A percentile compares a stretch with the other conserved stretches of the same genome.
These are phyloP conservation scores for Flaveria floridana DNA, from an alignment of 140 eudicot genomes.

Conservation along the genomic window DNA sequence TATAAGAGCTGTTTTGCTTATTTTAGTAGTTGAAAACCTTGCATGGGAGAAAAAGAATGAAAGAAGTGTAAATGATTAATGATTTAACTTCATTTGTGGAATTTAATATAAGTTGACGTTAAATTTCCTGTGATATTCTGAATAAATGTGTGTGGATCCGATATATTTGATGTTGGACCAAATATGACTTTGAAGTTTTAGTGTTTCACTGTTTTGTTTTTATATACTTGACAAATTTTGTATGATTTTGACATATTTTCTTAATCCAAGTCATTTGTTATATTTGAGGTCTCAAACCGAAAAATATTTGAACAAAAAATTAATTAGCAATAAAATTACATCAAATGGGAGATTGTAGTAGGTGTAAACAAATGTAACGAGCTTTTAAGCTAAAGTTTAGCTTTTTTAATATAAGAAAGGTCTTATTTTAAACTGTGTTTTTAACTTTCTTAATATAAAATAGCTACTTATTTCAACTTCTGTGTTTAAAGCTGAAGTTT, in stretches of 20 bases:
- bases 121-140: slow-evolving; percentile 2
- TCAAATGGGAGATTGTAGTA: too few species aligned
- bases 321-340: too few species aligned
- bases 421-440: too few species aligned
- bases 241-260: background rate
- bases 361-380: too few species aligned
- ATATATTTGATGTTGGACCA: slow-evolving; percentile 8
- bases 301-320: too few species aligned
- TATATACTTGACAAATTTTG: background rate
- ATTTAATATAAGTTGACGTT: background rate
- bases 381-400: too few species aligned
- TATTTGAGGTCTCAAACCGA: too few species aligned
- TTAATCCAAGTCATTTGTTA: too few species aligned
- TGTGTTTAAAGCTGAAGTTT: too few species aligned
- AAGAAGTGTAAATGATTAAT: background rate
- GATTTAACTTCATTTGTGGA: slow-evolving; percentile 16
- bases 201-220: background rate
- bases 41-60: background rate
- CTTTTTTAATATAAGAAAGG: too few species aligned
- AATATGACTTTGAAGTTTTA: background rate
- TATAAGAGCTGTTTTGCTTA: background rate
- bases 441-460: too few species aligned
- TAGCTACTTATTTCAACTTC: too few species aligned
- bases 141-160: slow-evolving; percentile 7
- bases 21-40: slow-evolving; percentile 8